These are phyloP conservation scores for Cladosporium sp. DNA, from an alignment of 2,329 filamentous ascomycete genomes.

Conservation along the genomic window DNA sequence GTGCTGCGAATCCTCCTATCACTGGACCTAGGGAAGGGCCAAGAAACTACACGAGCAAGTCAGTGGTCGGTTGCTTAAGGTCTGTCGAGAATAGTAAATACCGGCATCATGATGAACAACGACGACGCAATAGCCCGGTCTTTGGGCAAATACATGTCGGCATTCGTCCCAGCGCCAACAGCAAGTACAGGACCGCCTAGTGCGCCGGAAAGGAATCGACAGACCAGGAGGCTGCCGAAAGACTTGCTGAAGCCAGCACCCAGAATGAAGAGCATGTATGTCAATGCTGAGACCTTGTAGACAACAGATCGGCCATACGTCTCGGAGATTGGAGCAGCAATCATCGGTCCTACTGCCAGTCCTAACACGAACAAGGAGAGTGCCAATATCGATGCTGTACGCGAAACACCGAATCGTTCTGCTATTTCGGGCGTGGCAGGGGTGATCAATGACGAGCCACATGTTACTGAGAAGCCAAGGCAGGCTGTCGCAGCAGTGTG, in stretches of 20 bases:
- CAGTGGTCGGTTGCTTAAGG: background rate
- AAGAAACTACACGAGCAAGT: slow-evolving; percentile 2
- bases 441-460: slow-evolving; percentile 22
- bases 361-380: slow-evolving; percentile 56
- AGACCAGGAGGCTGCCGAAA: slow-evolving; percentile 65
- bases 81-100: background rate
- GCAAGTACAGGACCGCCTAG: slow-evolving; percentile 35
- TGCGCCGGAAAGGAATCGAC: slow-evolving; percentile 49
- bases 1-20: slow-evolving; percentile 41
- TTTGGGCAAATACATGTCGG: slow-evolving; percentile 35
- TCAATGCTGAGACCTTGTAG: slow-evolving; percentile 62
- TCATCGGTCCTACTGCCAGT: slow-evolving; percentile 65
- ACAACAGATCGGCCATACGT: slow-evolving; percentile 65
- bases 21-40: slow-evolving; percentile 31
- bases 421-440: slow-evolving; percentile 21
- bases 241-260: slow-evolving; percentile 52
- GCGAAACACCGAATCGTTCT: slow-evolving; percentile 49
- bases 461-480: slow-evolving; percentile 35
- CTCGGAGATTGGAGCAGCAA: slow-evolving; percentile 72
- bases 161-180: slow-evolving; percentile 39
- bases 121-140: slow-evolving; percentile 32
- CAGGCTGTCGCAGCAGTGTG: slow-evolving; percentile 33
- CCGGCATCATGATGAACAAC: slow-evolving; percentile 38
- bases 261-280: slow-evolving; percentile 52
- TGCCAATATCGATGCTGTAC: slow-evolving; percentile 55